Conservation (phyloP, 345 rosid species). For the Theobroma cacao region DNA sequence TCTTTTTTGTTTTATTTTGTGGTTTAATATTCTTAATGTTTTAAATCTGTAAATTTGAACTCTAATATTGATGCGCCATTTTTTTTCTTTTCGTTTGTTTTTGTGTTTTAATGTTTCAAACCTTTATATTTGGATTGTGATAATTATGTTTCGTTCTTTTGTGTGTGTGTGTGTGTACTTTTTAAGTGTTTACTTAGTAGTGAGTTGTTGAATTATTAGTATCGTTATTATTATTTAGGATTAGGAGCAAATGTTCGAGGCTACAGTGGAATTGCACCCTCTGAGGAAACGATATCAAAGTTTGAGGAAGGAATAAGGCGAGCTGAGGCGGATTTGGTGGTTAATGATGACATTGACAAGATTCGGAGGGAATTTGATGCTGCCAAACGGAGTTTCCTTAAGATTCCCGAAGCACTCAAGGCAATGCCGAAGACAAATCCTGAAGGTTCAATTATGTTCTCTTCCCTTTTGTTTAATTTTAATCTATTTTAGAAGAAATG, state of each 20-base stretch:
- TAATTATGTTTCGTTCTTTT: too few species aligned
- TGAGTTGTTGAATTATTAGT: background rate
- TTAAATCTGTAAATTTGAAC: background rate
- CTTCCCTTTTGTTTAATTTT: background rate
- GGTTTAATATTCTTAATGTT: background rate
- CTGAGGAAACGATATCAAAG: conserved; percentile 33
- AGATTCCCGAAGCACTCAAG: conserved; percentile 62
- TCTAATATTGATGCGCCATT: too few species aligned
- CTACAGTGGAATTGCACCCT: conserved; percentile 20
- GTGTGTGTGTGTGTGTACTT: background rate
- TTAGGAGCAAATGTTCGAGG: conserved; percentile 32
- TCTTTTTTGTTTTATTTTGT: background rate
- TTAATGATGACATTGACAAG: conserved; percentile 45
- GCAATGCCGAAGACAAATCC: conserved; percentile 86
- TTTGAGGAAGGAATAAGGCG: conserved; percentile 12
- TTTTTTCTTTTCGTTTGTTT: too few species aligned
- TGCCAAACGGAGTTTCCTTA: conserved; percentile 69
- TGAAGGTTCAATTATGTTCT: conserved; percentile 45
- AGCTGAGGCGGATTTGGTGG: conserved; percentile 16
- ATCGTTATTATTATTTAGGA: conserved; percentile 25
- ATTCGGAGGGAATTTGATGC: conserved; percentile 60
- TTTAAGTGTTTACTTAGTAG: background rate
- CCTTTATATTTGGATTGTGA: background rate
- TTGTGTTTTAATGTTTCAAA: background rate
- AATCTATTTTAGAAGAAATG: background rate